phyloP scores from a whole-genome alignment of 306 rosid species.

The Rosa multiflora region DNA sequence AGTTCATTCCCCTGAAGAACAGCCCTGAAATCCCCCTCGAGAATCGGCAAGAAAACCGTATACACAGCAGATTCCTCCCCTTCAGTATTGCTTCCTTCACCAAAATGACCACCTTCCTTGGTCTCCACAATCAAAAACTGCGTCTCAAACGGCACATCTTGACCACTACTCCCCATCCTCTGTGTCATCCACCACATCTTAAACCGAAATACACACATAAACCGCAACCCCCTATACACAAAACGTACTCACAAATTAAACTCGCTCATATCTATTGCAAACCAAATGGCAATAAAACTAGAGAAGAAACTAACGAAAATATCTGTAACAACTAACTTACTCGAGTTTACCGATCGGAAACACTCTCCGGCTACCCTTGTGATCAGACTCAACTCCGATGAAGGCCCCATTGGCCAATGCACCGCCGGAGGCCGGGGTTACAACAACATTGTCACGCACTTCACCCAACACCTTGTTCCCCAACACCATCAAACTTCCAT shows the following conservation, averaged over 20 bases:
- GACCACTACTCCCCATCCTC: slow-evolving; percentile 76
- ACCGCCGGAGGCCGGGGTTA: slow-evolving; percentile 57
- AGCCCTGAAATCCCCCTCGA: slow-evolving; percentile 96
- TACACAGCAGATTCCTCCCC: slow-evolving; percentile 46
- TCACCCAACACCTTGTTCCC: slow-evolving; percentile 54
- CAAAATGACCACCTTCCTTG: slow-evolving; percentile 38
- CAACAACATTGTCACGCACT: slow-evolving; percentile 53
- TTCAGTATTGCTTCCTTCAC: slow-evolving; percentile 33
- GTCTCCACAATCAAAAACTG: slow-evolving; percentile 82
- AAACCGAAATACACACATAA: slow-evolving; percentile 83
- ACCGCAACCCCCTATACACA: slow-evolving; percentile 46
- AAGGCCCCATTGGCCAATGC: slow-evolving; percentile 74
- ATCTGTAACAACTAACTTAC: slow-evolving; percentile 23
- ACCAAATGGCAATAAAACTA: neutral
- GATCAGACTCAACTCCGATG: slow-evolving; percentile 64
- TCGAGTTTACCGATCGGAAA: slow-evolving; percentile 75
- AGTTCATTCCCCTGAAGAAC: slow-evolving; percentile 87
- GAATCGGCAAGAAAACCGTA: slow-evolving; percentile 75
- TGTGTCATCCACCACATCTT: slow-evolving; percentile 99
- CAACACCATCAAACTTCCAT: slow-evolving; percentile 66
- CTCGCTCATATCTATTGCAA: neutral
- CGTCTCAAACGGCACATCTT: slow-evolving; percentile 80
- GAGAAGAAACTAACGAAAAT: neutral
- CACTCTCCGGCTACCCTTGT: slow-evolving; percentile 58
- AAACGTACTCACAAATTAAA: neutral